phyloP scores from a whole-genome alignment of 1,139 yeast species.

The Kodamaea sp. region DNA sequence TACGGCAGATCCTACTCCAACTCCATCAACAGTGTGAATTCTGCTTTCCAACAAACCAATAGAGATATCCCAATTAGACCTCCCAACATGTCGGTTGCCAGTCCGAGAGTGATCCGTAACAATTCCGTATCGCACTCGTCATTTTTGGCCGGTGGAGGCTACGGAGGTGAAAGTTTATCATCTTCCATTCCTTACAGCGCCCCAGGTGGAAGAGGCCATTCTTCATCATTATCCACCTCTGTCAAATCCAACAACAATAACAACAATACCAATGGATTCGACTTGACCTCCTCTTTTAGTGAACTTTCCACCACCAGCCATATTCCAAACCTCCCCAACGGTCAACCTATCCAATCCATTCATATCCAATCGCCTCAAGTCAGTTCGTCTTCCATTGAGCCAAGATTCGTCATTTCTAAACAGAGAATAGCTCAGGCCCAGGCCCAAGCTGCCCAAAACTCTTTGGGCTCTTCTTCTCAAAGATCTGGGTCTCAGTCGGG shows the following conservation, averaged over 20 bases:
- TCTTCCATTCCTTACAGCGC: slow-evolving; percentile 71
- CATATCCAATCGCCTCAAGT: slow-evolving; percentile 73
- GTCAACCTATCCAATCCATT: slow-evolving; percentile 58
- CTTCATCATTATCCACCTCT: slow-evolving; percentile 10
- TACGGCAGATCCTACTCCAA: slow-evolving; percentile 20
- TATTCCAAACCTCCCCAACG: slow-evolving; percentile 51
- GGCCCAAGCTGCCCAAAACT: slow-evolving; percentile 34
- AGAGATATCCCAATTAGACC: slow-evolving; percentile 28
- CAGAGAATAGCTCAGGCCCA: slow-evolving; percentile 67
- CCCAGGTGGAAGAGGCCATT: slow-evolving; percentile 54
- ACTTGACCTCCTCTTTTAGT: slow-evolving; percentile 2
- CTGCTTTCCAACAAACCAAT: slow-evolving; percentile 12
- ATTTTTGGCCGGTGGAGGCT: slow-evolving; percentile 33
- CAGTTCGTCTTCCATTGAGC: slow-evolving; percentile 55
- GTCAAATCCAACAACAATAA: slow-evolving; percentile 5
- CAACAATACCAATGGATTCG: slow-evolving; percentile 7
- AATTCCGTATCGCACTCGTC: slow-evolving; percentile 48
- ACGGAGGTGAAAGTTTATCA: slow-evolving; percentile 48
- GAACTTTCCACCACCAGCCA: slow-evolving; percentile 21
- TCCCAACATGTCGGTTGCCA: slow-evolving; percentile 25
- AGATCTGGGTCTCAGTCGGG: slow-evolving; percentile 50
- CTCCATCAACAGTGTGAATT: slow-evolving; percentile 13
- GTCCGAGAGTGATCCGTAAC: slow-evolving; percentile 46
- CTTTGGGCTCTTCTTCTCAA: slow-evolving; percentile 34
- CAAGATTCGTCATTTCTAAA: slow-evolving; percentile 71